A percentile compares a stretch with the other conserved stretches of the same genome.
Evolutionary conservation across 2,329 filamentous ascomycete species (phyloP).

Genomic region (Paraphoma chrysanthemicola): DNA sequence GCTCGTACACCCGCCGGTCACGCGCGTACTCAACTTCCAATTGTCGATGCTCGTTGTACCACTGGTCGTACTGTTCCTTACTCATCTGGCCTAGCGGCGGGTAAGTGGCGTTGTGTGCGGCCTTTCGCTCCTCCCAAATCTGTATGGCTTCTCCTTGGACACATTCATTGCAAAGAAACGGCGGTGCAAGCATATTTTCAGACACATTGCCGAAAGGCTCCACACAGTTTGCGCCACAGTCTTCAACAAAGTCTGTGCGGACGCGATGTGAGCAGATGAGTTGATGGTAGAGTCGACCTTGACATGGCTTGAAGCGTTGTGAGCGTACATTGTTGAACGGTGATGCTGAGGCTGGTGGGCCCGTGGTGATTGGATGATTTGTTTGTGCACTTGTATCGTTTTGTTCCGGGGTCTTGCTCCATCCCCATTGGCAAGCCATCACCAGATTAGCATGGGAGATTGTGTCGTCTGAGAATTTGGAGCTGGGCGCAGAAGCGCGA

Average conservation of each 20-base stretch:
- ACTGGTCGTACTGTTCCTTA: constrained; percentile 39
- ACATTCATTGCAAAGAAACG: constrained; percentile 43
- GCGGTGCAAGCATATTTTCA: neutral
- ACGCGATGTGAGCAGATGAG: constrained; percentile 45
- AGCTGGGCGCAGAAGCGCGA: constrained; percentile 10
- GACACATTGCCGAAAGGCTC: constrained; percentile 31
- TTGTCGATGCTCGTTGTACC: constrained; percentile 37
- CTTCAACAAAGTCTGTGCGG: constrained; percentile 45
- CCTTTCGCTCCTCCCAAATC: constrained; percentile 37
- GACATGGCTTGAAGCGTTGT: constrained; percentile 42
- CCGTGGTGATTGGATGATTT: constrained; percentile 7
- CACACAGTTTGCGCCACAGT: constrained; percentile 44
- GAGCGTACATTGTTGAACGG: constrained; percentile 28
- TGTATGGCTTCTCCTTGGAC: constrained; percentile 32
- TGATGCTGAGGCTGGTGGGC: constrained; percentile 14
- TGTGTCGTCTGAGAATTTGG: constrained; percentile 38
- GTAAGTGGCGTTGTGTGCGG: constrained; percentile 35
- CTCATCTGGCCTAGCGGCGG: constrained; percentile 38
- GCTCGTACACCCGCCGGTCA: constrained; percentile 34
- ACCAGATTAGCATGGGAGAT: constrained; percentile 43
- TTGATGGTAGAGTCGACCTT: constrained; percentile 45
- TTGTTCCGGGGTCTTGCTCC: constrained; percentile 35
- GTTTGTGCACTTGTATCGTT: constrained; percentile 14
- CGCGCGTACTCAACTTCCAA: constrained; percentile 35
- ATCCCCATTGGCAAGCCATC: constrained; percentile 44